Evolutionary conservation across 306 rosid genomes (phyloP).

Genomic region (Inga leiocalycina): DNA sequence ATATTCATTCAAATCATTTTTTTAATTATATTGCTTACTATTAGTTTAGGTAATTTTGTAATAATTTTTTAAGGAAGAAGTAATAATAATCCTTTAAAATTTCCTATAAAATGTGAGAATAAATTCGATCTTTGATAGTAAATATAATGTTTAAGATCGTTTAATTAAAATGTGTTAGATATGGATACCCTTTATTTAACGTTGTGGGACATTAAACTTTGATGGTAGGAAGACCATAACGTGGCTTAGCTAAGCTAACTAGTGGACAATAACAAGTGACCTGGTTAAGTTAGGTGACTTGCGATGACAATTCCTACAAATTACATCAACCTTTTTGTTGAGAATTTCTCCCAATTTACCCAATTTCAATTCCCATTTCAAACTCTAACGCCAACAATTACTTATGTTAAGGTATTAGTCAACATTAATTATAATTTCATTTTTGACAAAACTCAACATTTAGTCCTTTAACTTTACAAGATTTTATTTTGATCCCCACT

Average conservation of each 20-base stretch:
- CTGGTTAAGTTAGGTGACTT: slow-evolving; percentile 40
- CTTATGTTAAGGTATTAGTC: not conserved
- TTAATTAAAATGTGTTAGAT: not conserved
- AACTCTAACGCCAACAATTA: not conserved
- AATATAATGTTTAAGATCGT: not conserved
- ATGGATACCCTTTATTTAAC: no score
- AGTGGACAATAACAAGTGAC: not conserved
- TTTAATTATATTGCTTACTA: no score
- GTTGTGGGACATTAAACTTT: not conserved
- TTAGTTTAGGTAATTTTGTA: no score
- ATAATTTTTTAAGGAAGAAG: no score
- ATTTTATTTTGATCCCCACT: no score
- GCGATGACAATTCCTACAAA: slow-evolving; percentile 6
- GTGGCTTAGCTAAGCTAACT: not conserved
- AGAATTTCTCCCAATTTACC: slow-evolving; percentile 26
- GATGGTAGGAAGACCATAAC: not conserved
- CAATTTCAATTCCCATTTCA: not conserved
- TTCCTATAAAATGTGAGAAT: no score
- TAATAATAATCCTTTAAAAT: no score
- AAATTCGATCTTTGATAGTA: not conserved
- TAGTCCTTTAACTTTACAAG: no score
- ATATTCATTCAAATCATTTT: not conserved
- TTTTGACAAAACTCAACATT: not conserved
- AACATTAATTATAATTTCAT: not conserved
- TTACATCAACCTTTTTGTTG: slow-evolving; percentile 36